Percentiles rank a stretch among this genome's conserved stretches.
phyloP scores from a whole-genome alignment of 2,329 filamentous ascomycete species.

The Botrytis hyacinthi region DNA sequence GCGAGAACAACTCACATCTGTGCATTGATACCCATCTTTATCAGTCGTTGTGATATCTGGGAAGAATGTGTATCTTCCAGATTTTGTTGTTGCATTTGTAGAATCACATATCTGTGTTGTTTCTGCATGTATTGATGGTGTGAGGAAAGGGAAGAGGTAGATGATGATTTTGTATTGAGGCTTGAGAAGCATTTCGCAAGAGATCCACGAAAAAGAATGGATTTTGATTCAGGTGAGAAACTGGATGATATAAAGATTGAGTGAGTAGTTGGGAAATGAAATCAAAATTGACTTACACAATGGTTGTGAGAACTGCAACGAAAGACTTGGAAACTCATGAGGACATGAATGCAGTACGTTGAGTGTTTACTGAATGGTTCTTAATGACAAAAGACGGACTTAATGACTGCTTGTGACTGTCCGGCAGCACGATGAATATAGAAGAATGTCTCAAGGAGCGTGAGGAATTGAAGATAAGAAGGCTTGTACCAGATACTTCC shows the following conservation, averaged over 20 bases:
- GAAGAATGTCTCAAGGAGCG: too few species aligned
- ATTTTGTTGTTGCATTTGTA: neutral
- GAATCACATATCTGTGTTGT: constrained; percentile 1
- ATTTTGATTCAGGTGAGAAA: neutral
- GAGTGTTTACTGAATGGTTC: neutral
- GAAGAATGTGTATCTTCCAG: constrained; percentile 17
- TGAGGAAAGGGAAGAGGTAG: neutral
- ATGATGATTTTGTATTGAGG: neutral
- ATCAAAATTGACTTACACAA: neutral
- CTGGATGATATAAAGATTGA: neutral
- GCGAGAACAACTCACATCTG: neutral
- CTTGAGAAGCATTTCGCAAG: constrained; percentile 3
- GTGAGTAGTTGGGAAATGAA: too few species aligned
- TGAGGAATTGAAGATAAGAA: neutral
- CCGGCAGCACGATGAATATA: neutral
- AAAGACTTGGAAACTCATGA: constrained; percentile 8
- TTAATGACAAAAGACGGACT: neutral
- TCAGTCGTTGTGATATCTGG: neutral
- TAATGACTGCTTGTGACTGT: neutral
- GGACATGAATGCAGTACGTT: neutral
- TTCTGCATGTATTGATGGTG: constrained; percentile 7
- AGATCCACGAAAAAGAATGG: neutral
- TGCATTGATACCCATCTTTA: constrained; percentile 2
- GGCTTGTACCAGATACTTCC: neutral
- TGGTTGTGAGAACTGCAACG: neutral